Conservation (phyloP, 352 stramenopile genomes). For the Phytophthora chlamydospora region DNA sequence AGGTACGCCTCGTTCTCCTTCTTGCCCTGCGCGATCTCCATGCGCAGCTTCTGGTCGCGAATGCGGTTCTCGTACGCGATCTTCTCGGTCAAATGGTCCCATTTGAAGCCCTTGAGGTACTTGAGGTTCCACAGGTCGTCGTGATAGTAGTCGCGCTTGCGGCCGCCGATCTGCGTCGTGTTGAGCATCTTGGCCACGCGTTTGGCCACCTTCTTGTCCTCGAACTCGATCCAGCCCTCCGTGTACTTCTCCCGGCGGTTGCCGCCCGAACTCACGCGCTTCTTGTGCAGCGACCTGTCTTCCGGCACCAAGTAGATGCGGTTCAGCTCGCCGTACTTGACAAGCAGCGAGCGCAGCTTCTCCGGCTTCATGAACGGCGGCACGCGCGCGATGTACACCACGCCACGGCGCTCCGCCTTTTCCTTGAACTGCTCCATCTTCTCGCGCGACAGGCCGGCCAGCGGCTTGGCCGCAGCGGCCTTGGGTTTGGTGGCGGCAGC, state of each 20-base stretch:
- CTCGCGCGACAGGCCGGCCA: constrained; percentile 41
- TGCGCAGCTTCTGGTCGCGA: constrained; percentile 84
- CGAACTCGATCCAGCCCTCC: constrained; percentile 99
- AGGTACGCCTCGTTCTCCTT: constrained; percentile 90
- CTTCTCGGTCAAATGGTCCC: constrained; percentile 98
- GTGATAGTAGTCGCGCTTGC: constrained; percentile 96
- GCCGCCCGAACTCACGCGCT: constrained; percentile 86
- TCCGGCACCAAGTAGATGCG: constrained; percentile 98
- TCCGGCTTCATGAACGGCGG: constrained; percentile 97
- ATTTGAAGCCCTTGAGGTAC: constrained; percentile 99
- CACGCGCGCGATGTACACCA: constrained; percentile 95
- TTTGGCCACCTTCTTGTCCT: constrained; percentile 97
- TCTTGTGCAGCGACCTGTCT: constrained; percentile 93
- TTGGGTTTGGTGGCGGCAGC: constrained; percentile 2
- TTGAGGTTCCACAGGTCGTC: constrained; percentile 99
- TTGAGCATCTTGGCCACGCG: constrained; percentile 94
- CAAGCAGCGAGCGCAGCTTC: constrained; percentile 94
- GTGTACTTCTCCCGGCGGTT: constrained; percentile 92
- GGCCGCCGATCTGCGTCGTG: constrained; percentile 91
- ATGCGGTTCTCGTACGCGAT: constrained; percentile 93
- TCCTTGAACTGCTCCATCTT: constrained; percentile 66
- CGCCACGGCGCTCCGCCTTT: constrained; percentile 51
- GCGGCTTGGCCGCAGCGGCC: constrained; percentile 24
- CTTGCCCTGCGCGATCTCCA: constrained; percentile 87
- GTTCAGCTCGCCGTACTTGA: constrained; percentile 93